Base-by-base conservation (phyloP, 1,284 basidiomycete species). In the Irpex sp. region DNA sequence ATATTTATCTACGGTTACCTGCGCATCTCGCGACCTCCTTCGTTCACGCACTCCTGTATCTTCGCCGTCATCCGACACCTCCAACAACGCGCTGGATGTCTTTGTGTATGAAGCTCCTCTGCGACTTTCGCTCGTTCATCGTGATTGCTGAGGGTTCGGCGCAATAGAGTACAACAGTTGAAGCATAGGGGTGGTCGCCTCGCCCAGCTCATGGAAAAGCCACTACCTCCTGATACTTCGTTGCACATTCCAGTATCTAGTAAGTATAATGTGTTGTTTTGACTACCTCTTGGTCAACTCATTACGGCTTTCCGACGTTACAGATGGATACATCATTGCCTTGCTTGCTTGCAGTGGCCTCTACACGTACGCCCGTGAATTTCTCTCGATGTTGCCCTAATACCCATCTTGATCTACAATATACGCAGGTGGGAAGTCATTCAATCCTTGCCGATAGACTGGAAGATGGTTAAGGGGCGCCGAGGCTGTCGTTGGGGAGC, bases 401-500 rank as follows among this genome's bases (percentile, higher is more conserved):
- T 17, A n/a, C 49, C 4, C 11, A 21, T n/a, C 5, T 21, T 51
- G 8, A 9, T 9, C 49, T 51, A 2, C 15, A n/a, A 21, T 17
- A 21, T 51, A 17, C 9, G n/a, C 13, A 62, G 61, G 36, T 62
- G 61, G 61, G 61, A 62, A 48, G 44, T 52, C 31, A 9, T 58
- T 6, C 38, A 57, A 15, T 37, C 56, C 48, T 36, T 62, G 36
- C 58, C 62, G 7, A 54, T 63, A 36, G 57, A 59, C 40, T 59
- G 57, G 62, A 44, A 26, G 21, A 38, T 63, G 2, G 7, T 62
- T n/a, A 21, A 17, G 7, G 61, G 61, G 31, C 26, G 48, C 19
- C 17, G 40, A 17, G 61, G 57, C 2, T 62, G 61, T 49, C 61
- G 61, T 15, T 62, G 61, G 61, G 57, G 61, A 19, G 57, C 57